Evolutionary conservation across 768 basidiomycete genomes (phyloP).

Genomic region (Leccinum truebloodii): DNA sequence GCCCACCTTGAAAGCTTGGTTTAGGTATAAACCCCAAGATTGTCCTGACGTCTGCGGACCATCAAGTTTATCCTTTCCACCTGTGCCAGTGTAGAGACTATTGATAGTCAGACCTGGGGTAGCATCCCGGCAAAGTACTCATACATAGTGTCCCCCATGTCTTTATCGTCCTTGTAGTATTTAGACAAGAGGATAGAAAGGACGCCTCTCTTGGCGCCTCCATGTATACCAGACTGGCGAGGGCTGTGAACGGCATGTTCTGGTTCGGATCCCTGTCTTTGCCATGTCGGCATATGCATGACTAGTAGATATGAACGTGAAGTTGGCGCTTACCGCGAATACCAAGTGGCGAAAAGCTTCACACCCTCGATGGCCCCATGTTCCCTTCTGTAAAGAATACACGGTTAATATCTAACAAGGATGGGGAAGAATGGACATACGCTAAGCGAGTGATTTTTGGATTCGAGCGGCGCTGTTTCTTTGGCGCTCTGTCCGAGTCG

Average conservation of each 20-base stretch:
- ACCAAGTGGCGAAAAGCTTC: neutral
- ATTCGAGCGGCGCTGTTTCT: neutral
- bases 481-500: neutral
- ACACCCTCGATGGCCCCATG: neutral
- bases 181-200: neutral
- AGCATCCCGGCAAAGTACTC: neutral
- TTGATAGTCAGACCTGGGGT: neutral
- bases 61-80: constrained; percentile 13
- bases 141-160: neutral
- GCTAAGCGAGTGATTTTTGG: neutral
- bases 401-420: neutral
- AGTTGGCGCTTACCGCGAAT: neutral
- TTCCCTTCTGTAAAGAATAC: neutral
- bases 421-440: neutral
- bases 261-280: neutral
- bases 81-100: constrained; percentile 33
- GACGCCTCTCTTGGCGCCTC: neutral
- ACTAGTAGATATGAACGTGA: too few species aligned
- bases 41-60: constrained; percentile 27
- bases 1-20: constrained; percentile 23
- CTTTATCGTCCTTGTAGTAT: neutral
- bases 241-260: neutral
- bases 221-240: neutral
- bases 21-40: constrained; percentile 14
- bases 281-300: neutral